Conservation (phyloP, 2,329 filamentous ascomycete genomes). For the Chalaropsis ovoidea region DNA sequence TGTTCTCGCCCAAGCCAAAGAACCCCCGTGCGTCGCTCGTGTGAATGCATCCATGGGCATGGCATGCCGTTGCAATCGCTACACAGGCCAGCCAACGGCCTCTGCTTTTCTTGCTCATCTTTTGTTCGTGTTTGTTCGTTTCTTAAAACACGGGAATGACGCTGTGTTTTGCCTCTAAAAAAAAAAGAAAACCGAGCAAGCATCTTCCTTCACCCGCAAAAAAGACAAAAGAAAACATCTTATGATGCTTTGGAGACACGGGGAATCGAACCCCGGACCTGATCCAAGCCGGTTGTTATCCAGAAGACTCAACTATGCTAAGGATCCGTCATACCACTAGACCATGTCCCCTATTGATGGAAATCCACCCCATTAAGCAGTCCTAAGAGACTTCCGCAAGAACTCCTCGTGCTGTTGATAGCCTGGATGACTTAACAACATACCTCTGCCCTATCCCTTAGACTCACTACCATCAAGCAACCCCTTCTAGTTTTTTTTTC, state of each 20-base stretch:
- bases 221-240: neutral
- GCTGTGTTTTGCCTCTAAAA: too few species aligned
- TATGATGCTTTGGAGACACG: slow-evolving; percentile 19
- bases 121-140: too few species aligned
- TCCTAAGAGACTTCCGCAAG: neutral
- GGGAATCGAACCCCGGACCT: slow-evolving; percentile 27
- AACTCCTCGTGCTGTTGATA: neutral
- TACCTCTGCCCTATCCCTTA: neutral
- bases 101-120: too few species aligned
- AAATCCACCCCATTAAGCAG: neutral
- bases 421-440: neutral
- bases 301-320: slow-evolving; percentile 8
- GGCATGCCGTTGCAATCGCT: too few species aligned
- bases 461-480: neutral
- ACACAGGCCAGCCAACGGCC: too few species aligned
- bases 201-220: neutral
- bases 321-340: slow-evolving; percentile 25
- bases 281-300: slow-evolving; percentile 14
- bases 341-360: slow-evolving; percentile 20
- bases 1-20: too few species aligned
- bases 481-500: neutral
- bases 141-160: too few species aligned
- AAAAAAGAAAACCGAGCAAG: slow-evolving; percentile 2
- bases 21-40: too few species aligned
- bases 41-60: too few species aligned